These are phyloP conservation scores for Astraeus odoratus DNA, from an alignment of 768 basidiomycete species.

Conservation along the genomic window DNA sequence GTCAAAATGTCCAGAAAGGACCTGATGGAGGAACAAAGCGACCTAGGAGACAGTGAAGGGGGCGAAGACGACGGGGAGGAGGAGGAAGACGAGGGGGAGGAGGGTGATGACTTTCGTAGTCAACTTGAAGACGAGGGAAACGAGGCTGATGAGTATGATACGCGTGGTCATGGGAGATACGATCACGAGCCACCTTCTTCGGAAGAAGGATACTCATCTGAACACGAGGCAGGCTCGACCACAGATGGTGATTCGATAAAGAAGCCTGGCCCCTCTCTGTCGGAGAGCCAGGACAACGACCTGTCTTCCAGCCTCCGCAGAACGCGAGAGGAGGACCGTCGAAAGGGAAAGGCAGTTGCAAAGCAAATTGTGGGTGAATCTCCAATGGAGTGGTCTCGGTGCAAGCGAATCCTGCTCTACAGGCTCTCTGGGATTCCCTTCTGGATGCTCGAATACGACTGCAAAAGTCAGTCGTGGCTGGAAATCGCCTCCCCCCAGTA, in stretches of 20 bases:
- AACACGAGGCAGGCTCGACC: slow-evolving; percentile 7
- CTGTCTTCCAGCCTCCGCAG: slow-evolving; percentile 47
- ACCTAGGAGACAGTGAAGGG: slow-evolving; percentile 17
- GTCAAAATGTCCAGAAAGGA: slow-evolving; percentile 55
- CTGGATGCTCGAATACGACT: slow-evolving; percentile 88
- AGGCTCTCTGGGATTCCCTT: slow-evolving; percentile 83
- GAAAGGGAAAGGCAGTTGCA: slow-evolving; percentile 79
- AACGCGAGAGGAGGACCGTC: slow-evolving; percentile 60
- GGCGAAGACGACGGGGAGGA: slow-evolving; percentile 2
- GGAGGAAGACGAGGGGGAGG: slow-evolving; percentile 1
- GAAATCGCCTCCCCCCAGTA: slow-evolving; percentile 63
- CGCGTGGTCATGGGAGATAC: slow-evolving; percentile 10
- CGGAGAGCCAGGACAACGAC: slow-evolving; percentile 28
- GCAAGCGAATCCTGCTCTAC: slow-evolving; percentile 6
- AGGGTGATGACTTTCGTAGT: slow-evolving; percentile 10
- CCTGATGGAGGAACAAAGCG: slow-evolving; percentile 30
- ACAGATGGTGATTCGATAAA: slow-evolving; percentile 14
- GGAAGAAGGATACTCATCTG: slow-evolving; percentile 9
- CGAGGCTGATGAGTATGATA: slow-evolving; percentile 3
- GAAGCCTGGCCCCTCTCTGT: background rate
- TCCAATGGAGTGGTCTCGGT: background rate
- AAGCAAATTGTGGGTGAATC: slow-evolving; percentile 65
- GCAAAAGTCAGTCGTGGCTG: slow-evolving; percentile 68
- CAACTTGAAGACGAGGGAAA: slow-evolving; percentile 16
- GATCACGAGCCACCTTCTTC: slow-evolving; percentile 4